Evolutionary conservation across 371 early-diverging fungal species (phyloP), one percentile per base, ranked within the genome.

Genomic region (Mortierella sp.): DNA sequence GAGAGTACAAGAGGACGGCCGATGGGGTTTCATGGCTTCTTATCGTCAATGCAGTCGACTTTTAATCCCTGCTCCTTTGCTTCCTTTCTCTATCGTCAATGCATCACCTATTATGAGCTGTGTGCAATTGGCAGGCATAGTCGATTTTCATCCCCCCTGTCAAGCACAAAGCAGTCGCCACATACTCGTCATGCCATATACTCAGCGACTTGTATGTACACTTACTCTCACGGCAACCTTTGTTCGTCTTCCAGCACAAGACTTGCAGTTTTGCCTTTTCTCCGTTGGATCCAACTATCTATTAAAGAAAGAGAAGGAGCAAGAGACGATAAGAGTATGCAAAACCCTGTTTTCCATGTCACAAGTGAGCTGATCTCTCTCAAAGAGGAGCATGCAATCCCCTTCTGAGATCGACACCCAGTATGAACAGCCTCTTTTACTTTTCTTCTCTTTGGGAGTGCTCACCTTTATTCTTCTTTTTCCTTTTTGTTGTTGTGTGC

Each of bases 301-400:
- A 59, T 59, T 31, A 31, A 31, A 59, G 16, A 19, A 53, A 53
- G 48, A 53, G 13, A 59, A 31, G 16, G 31, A 16, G 13, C 28
- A 59, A 16, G 26, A 59, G 59, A 59, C 14, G 59, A 64, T 40
- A 64, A 64, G 64, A 37, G 61, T 16, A 21, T 14, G 10, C 9
- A 37, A 64, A 64, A 64, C 64, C 64, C 37, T 64, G 34, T 64
- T 64, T 64, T 61, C n/a, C 0, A 59, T 11, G 26, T 59, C 59
- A 40, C 43, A 31, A 64, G 64, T 64, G 64, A 64, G 64, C 64
- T 64, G 64, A 64, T 64, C 53, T 21, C 6, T 53, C 24, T 40
- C 6, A 6, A 6, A 40, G 43, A 40, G 43, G 31, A 28, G 59
- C 31, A 59, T 59, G 31, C 14, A 14, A 31, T 31, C 19, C 59